Evolutionary conservation across 2,329 filamentous ascomycete genomes (phyloP), one percentile per base, ranked within the genome.

Genomic region (Xylariaceae sp.): DNA sequence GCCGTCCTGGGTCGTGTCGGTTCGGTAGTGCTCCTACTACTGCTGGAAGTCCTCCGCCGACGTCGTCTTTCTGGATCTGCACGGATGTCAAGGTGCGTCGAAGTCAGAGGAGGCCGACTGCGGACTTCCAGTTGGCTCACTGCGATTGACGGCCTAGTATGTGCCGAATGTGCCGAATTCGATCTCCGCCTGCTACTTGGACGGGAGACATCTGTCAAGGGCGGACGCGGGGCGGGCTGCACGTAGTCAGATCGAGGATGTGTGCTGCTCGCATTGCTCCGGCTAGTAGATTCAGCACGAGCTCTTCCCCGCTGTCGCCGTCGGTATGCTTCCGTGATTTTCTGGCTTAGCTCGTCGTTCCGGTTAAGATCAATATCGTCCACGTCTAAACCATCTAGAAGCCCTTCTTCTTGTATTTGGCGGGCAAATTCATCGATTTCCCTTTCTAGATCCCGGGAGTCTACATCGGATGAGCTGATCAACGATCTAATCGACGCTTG

Each of bases 371-470:
- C 92, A 51, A 97, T 86, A 61, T 93, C 93, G 66, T 95, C 90
- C 52, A 97, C 77, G 69, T 97, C 93, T 45, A 97, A 86, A 18
- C 91, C 93, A 66, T 97, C 91, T 32, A 96, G 74, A 19, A 97
- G 76, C 0, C 93, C 92, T 68, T 96, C 91, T 61, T 93, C 89
- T 64, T 93, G 83, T 56, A 96, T 96, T 70, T 96, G 91, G 43
- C 91, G 85, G 63, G 96, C 84, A 66, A 97, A 96, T 57, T 95
- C 91, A 64, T 95, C 84, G 56, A 97, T 96, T 70, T 96, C 92
- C 57, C 89, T 86, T 70, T 96, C 89, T 65, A 96, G 88, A 63
- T 93, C 89, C 19, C 86, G 82, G 44, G 88, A 86, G 64, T 90
- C 90, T 54, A 90, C 81, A 60, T 93, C 89, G 0, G 89, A 90